phyloP scores from a whole-genome alignment of 805 yeast species.

The Metschnikowia cerradonensis region DNA sequence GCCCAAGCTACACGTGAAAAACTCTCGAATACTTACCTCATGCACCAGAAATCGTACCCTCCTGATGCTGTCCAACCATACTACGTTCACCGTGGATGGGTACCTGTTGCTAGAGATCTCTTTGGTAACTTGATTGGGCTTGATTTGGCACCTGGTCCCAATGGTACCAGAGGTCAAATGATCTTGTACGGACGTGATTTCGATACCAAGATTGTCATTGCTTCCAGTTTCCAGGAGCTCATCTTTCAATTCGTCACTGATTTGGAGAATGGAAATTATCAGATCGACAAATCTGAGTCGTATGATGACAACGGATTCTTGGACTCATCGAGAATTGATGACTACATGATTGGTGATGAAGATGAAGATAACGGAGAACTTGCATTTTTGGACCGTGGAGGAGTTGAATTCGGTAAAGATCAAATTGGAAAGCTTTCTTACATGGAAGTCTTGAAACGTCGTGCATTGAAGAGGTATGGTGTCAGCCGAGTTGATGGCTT shows the following conservation, averaged over 20 bases:
- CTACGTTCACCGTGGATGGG: constrained; percentile 21
- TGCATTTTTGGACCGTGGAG: constrained; percentile 33
- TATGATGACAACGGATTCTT: constrained; percentile 36
- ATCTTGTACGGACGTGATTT: constrained; percentile 20
- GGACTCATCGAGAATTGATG: constrained; percentile 36
- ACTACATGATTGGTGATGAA: constrained; percentile 42
- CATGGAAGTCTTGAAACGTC: constrained; percentile 39
- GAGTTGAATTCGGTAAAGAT: constrained; percentile 32
- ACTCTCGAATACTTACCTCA: constrained; percentile 15
- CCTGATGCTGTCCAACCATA: constrained; percentile 18
- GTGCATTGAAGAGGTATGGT: constrained; percentile 40
- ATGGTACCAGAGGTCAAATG: constrained; percentile 18
- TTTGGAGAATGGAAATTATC: constrained; percentile 40
- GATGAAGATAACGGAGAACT: constrained; percentile 45
- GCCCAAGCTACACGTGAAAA: constrained; percentile 10
- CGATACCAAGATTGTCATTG: constrained; percentile 20
- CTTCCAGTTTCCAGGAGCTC: constrained; percentile 33
- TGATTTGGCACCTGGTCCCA: constrained; percentile 21
- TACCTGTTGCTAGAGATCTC: constrained; percentile 17
- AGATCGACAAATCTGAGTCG: constrained; percentile 31
- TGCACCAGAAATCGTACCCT: constrained; percentile 20
- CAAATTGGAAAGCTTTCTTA: constrained; percentile 31
- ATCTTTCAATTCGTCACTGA: constrained; percentile 35
- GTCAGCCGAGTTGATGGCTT: constrained; percentile 31
- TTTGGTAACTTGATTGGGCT: constrained; percentile 18